phyloP scores from a whole-genome alignment of 1,139 yeast genomes.

The Keqinozyma sinolaborantium region DNA sequence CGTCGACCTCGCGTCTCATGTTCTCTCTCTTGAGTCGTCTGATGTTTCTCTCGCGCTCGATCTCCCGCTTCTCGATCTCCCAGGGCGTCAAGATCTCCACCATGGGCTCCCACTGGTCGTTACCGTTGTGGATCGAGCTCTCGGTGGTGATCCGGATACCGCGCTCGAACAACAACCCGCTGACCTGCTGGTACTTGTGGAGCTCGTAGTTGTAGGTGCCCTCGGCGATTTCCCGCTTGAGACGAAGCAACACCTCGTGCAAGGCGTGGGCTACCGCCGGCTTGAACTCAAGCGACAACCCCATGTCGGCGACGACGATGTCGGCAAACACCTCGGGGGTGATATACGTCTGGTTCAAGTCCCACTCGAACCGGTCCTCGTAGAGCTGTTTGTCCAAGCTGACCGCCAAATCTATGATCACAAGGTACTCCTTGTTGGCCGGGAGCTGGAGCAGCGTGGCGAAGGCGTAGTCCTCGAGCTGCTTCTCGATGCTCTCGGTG shows the following conservation, averaged over 20 bases:
- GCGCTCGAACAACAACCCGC: slow-evolving; percentile 43
- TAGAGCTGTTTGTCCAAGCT: slow-evolving; percentile 79
- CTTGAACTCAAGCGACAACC: slow-evolving; percentile 77
- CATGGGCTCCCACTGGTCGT: slow-evolving; percentile 83
- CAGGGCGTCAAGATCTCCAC: slow-evolving; percentile 84
- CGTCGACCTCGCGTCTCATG: slow-evolving; percentile 55
- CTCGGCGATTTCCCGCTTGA: slow-evolving; percentile 84
- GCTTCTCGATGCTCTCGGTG: slow-evolving; percentile 69
- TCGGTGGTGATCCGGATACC: slow-evolving; percentile 45
- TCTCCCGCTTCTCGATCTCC: slow-evolving; percentile 93
- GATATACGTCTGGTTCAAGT: slow-evolving; percentile 57
- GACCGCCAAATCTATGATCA: slow-evolving; percentile 76
- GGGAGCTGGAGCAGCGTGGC: slow-evolving; percentile 62
- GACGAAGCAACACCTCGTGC: slow-evolving; percentile 71
- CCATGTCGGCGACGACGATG: slow-evolving; percentile 79
- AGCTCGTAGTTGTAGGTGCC: slow-evolving; percentile 56
- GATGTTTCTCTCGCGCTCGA: slow-evolving; percentile 88
- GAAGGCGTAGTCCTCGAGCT: slow-evolving; percentile 64
- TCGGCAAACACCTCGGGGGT: slow-evolving; percentile 86
- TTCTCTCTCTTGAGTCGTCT: slow-evolving; percentile 92
- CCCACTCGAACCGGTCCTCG: slow-evolving; percentile 97
- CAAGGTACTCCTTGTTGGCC: slow-evolving; percentile 66
- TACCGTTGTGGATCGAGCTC: slow-evolving; percentile 42
- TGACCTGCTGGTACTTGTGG: slow-evolving; percentile 41
- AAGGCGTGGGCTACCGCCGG: slow-evolving; percentile 89